Conservation (phyloP, 2,329 filamentous ascomycete genomes). For the Claviceps cyperi region DNA sequence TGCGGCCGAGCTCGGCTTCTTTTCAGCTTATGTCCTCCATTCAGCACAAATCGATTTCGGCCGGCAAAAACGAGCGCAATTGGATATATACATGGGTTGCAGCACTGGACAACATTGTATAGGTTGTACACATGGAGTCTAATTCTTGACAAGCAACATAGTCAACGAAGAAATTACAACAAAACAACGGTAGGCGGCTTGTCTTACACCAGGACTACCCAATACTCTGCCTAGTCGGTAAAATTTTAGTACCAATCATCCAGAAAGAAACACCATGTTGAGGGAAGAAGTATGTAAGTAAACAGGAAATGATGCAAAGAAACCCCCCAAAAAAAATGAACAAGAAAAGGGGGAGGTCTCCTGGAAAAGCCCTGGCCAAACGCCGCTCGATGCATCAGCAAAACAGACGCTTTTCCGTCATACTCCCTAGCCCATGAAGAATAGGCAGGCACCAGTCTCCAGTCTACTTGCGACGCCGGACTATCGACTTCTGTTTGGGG, state of each 20-base stretch:
- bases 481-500: conserved; percentile 42
- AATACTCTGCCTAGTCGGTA: neutral
- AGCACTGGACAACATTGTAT: neutral
- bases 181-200: neutral
- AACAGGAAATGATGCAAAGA: too few species aligned
- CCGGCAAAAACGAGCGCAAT: too few species aligned
- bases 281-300: neutral
- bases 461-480: conserved; percentile 16
- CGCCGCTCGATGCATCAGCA: conserved; percentile 6
- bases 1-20: too few species aligned
- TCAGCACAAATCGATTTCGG: too few species aligned
- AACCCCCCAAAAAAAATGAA: neutral
- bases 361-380: neutral
- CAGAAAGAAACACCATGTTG: neutral
- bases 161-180: neutral
- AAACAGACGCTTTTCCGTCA: neutral
- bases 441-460: neutral
- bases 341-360: neutral
- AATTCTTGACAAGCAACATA: neutral
- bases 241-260: neutral
- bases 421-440: neutral
- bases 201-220: neutral
- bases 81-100: neutral
- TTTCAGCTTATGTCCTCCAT: too few species aligned
- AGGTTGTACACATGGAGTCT: too few species aligned